Percentiles rank a stretch among this genome's conserved stretches.
These are phyloP conservation scores for Leccinum boreale DNA, from an alignment of 768 basidiomycete genomes.

Conservation along the genomic window DNA sequence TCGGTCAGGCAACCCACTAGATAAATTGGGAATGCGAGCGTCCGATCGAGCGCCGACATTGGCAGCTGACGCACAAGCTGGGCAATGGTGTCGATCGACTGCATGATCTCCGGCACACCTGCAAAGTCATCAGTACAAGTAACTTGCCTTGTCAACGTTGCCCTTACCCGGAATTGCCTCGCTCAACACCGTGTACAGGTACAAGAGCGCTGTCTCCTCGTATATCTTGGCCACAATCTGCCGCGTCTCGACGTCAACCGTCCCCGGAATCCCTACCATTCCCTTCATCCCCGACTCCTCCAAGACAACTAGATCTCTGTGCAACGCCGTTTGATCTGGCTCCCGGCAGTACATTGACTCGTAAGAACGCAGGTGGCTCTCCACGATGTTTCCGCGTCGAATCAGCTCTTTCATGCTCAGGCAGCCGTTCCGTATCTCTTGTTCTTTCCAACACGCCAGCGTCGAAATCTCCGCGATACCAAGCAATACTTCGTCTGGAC, in stretches of 20 bases:
- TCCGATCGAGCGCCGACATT: constrained; percentile 60
- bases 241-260: constrained; percentile 41
- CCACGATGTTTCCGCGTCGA: constrained; percentile 66
- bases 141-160: not conserved
- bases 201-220: constrained; percentile 62
- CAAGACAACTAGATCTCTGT: constrained; percentile 36
- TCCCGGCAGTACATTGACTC: constrained; percentile 30
- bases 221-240: constrained; percentile 53
- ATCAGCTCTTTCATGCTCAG: constrained; percentile 75
- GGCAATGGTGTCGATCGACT: constrained; percentile 53
- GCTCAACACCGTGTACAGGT: constrained; percentile 68
- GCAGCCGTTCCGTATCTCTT: constrained; percentile 58
- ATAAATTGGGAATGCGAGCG: constrained; percentile 69
- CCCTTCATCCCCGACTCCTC: constrained; percentile 21
- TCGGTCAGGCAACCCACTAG: constrained; percentile 74
- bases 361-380: constrained; percentile 55
- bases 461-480: constrained; percentile 72
- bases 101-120: constrained; percentile 72
- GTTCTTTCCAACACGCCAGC: constrained; percentile 71
- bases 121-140: constrained; percentile 11
- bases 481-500: constrained; percentile 75
- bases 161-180: constrained; percentile 65
- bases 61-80: constrained; percentile 52
- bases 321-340: constrained; percentile 36
- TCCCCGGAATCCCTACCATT: constrained; percentile 27